Conservation (phyloP, 495 filamentous ascomycete genomes). For the Bryoglossum gracile region DNA sequence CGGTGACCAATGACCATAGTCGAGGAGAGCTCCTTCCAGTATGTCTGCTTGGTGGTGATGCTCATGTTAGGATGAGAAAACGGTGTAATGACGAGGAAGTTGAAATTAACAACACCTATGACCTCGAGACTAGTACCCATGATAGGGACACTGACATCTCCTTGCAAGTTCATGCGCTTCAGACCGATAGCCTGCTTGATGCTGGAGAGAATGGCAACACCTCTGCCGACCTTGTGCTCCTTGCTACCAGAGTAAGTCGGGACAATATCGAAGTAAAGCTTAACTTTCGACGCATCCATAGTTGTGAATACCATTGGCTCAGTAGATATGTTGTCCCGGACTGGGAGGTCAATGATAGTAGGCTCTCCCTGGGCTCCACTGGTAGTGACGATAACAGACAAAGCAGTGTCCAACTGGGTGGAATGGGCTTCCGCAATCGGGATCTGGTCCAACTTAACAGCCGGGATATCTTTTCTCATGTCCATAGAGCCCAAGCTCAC, state of each 20-base stretch:
- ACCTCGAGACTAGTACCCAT: conserved; percentile 76
- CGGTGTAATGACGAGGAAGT: conserved; percentile 89
- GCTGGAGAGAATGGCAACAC: conserved; percentile 79
- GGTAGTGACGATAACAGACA: conserved; percentile 89
- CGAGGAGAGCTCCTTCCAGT: conserved; percentile 80
- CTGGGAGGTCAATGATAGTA: conserved; percentile 82
- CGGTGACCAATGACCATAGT: conserved; percentile 94
- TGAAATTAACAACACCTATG: conserved; percentile 92
- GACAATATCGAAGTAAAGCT: conserved; percentile 88
- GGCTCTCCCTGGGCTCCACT: conserved; percentile 79
- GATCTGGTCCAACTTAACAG: conserved; percentile 85
- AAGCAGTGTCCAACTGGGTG: conserved; percentile 86
- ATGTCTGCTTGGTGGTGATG: conserved; percentile 81
- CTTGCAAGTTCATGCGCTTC: conserved; percentile 78
- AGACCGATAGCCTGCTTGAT: conserved; percentile 70
- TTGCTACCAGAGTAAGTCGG: conserved; percentile 94
- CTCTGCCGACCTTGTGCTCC: conserved; percentile 83
- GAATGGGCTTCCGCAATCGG: conserved; percentile 80
- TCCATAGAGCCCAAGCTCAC: conserved; percentile 95
- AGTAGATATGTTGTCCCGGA: conserved; percentile 87
- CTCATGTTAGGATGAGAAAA: conserved; percentile 92
- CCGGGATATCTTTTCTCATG: conserved; percentile 67
- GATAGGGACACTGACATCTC: conserved; percentile 89
- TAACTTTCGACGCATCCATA: conserved; percentile 68
- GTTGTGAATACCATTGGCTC: conserved; percentile 88